Base-by-base conservation (phyloP, 2,329 filamentous ascomycete genomes). In the Zymoseptoria tritici region DNA sequence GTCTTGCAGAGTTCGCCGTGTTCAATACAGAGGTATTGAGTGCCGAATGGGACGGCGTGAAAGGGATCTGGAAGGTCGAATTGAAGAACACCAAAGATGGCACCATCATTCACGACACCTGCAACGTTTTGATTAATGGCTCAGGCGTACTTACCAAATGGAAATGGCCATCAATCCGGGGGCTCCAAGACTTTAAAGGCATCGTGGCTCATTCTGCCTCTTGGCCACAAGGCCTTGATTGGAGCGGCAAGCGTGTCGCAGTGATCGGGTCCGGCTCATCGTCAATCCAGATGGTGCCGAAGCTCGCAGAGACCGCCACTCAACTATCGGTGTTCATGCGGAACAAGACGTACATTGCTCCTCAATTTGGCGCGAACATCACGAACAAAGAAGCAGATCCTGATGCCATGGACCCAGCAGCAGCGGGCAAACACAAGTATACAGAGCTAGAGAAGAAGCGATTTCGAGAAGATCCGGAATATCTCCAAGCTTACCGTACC, bases 161-260 rank as follows among this genome's bases (percentile, higher is more conserved):
- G 71, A 73, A 75, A 56, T 81, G 78, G 76, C 83, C 83, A 1
- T 75, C 77, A 19, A 78, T 85, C 21, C 75, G 78, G 0, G 83
- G 83, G 0, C 62, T 81, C 0, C 64, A 77, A 1, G 73, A 71
- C n/a, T 87, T 84, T 71, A 70, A 77, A 56, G 83, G 83, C 8
- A 67, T 72, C 7, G 70, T 84, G 3, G 75, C 84, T 51, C 83
- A 86, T 66, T 81, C 81, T 0, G 79, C 83, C 1, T 74, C 77
- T 46, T 87, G 82, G 82, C 77, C 81, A 1, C 69, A 79, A 4
- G 75, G 78, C 46, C 61, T 69, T 57, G 64, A 67, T 52, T 69
- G 65, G 53, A 59, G 51, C 49, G 60, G 62, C 24, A 68, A 70
- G 53, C 59, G 54, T 9, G 59, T 68, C 7, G 65, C 62, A n/a